Evolutionary conservation across 805 yeast species (phyloP).

Genomic region (Yueomyces sp.): DNA sequence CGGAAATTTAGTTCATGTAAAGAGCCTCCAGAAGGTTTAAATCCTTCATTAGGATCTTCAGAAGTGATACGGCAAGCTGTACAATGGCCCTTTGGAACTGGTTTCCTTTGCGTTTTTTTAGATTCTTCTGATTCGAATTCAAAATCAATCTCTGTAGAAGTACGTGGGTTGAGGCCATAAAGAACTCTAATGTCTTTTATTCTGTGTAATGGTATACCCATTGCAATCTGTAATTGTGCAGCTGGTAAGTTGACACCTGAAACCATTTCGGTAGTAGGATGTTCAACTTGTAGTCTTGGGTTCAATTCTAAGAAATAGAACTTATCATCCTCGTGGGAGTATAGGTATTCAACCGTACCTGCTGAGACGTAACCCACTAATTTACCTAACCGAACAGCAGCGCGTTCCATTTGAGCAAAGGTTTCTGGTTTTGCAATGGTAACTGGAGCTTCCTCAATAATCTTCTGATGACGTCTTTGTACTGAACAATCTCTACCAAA

Average conservation of each 20-base stretch:
- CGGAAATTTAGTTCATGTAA: conserved; percentile 93
- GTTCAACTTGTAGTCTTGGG: conserved; percentile 98
- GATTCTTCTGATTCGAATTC: conserved; percentile 67
- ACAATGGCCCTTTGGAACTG: conserved; percentile 95
- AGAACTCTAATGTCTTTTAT: conserved; percentile 82
- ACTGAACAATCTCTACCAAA: conserved; percentile 99
- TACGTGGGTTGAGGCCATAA: conserved; percentile 94
- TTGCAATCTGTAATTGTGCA: conserved; percentile 96
- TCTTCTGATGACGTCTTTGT: conserved; percentile 98
- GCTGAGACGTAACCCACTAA: conserved; percentile 98
- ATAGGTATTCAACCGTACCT: conserved; percentile 96
- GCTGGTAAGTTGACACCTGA: conserved; percentile 97
- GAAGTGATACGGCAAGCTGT: conserved; percentile 99
- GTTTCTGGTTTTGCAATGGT: conserved; percentile 83
- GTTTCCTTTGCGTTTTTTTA: conserved; percentile 72
- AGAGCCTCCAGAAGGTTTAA: conserved; percentile 96
- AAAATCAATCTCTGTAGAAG: conserved; percentile 81
- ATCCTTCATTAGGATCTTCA: conserved; percentile 98
- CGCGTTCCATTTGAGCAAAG: conserved; percentile 84
- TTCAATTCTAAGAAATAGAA: conserved; percentile 93
- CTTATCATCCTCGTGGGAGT: conserved; percentile 86
- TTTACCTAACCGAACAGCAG: conserved; percentile 94
- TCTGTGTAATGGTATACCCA: conserved; percentile 97
- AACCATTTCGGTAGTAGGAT: conserved; percentile 99
- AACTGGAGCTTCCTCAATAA: conserved; percentile 98